Base-by-base conservation (phyloP, 306 rosid species). In the Medicago arabica region DNA sequence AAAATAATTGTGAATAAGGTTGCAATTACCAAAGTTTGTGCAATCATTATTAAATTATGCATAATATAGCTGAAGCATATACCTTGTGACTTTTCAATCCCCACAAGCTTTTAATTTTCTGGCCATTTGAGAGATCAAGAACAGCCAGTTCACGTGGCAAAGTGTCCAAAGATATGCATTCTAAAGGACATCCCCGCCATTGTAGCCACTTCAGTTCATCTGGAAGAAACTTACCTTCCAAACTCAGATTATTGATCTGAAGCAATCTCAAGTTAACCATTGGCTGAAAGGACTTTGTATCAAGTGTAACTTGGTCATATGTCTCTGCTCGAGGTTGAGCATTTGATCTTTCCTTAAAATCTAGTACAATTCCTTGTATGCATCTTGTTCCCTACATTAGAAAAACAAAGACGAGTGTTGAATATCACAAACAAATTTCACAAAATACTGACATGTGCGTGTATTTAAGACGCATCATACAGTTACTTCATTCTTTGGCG, bases 121-220 rank as follows among this genome's bases (percentile, higher is more conserved):
- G 4, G 74, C 89, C 86, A 15, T 81, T 40, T 63, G 88, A 80
- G 78, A 88, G 90, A 86, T 87, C 90, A 72, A 91, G 89, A 39
- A 91, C 80, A 55, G 89, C 79, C 69, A 88, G 81, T 41, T 81
- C 73, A 36, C n/a, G 76, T n/a, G 89, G 89, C 77, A 61, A 74
- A 60, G 54, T 86, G 41, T 84, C 77, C 60, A 80, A 77, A 74
- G 89, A 85, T 21, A 91, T 61, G 51, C 19, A 8, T 54, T 44
- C 83, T n/a, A 75, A 63, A 59, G 90, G 87, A 69, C 96, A 88
- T 10, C 72, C 87, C 77, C 69, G 87, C 96, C 93, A 91, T 57
- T 91, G 88, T 49, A 91, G 75, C 93, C 92, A 91, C 83, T 77
- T 91, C 78, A 91, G 59, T 49, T 63, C 72, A n/a, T 73, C 66